Conservation (phyloP, 495 filamentous ascomycete genomes). For the Acidomyces sp. region DNA sequence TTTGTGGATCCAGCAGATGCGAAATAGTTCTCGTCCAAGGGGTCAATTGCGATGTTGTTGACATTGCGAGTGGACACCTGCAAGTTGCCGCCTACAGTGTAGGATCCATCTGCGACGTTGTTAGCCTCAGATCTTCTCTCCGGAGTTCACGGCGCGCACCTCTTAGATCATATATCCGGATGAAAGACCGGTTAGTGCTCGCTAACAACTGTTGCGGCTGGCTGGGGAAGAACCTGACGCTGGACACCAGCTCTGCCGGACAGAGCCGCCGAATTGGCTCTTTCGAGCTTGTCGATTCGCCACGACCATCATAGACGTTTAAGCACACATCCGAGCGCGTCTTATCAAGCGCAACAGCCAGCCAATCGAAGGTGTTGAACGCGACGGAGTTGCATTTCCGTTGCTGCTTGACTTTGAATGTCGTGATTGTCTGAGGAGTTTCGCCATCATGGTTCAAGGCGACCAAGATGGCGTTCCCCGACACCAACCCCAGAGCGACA, state of each 20-base stretch:
- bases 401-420: slow-evolving; percentile 68
- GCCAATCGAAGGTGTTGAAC: slow-evolving; percentile 62
- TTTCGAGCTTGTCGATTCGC: slow-evolving; percentile 19
- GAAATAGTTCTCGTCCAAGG: slow-evolving; percentile 84
- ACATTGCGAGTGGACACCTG: slow-evolving; percentile 71
- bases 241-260: slow-evolving; percentile 74
- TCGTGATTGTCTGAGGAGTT: slow-evolving; percentile 42
- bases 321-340: slow-evolving; percentile 87
- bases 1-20: slow-evolving; percentile 64
- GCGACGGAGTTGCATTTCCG: slow-evolving; percentile 84
- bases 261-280: slow-evolving; percentile 63
- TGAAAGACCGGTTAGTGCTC: slow-evolving; percentile 71
- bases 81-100: slow-evolving; percentile 18
- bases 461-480: slow-evolving; percentile 72
- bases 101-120: slow-evolving; percentile 6
- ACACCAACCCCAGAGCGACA: slow-evolving; percentile 71
- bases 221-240: slow-evolving; percentile 79
- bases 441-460: slow-evolving; percentile 49
- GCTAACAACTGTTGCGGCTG: slow-evolving; percentile 71
- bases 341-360: slow-evolving; percentile 81
- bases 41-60: slow-evolving; percentile 82
- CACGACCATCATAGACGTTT: slow-evolving; percentile 78
- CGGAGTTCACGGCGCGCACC: slow-evolving; percentile 37
- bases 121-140: not conserved
- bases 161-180: slow-evolving; percentile 83